phyloP scores from a whole-genome alignment of 2,329 filamentous ascomycete species.

The Fusarium luffae region DNA sequence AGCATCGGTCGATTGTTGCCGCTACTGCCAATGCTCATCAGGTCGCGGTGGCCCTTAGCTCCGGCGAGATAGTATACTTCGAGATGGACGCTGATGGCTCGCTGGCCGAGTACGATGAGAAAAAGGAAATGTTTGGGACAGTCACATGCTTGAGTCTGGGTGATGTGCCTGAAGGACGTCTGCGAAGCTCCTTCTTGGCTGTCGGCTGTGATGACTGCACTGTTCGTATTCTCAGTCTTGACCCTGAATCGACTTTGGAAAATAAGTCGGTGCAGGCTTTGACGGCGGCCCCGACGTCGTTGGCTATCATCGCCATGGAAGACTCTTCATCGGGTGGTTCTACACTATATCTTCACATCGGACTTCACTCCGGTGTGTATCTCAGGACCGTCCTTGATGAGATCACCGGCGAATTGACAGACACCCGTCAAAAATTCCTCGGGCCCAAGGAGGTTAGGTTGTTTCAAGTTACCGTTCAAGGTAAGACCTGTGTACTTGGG shows the following conservation, averaged over 20 bases:
- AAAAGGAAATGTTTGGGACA: slow-evolving; percentile 93
- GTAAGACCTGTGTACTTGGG: slow-evolving; percentile 85
- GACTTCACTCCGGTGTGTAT: slow-evolving; percentile 94
- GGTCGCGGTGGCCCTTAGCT: slow-evolving; percentile 92
- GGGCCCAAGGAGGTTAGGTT: slow-evolving; percentile 90
- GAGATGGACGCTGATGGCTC: slow-evolving; percentile 95
- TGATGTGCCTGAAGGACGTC: slow-evolving; percentile 87
- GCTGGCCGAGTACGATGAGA: slow-evolving; percentile 93
- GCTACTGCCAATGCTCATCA: slow-evolving; percentile 94
- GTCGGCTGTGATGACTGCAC: slow-evolving; percentile 98
- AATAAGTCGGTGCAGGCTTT: slow-evolving; percentile 95
- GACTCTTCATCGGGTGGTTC: slow-evolving; percentile 90
- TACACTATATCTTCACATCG: slow-evolving; percentile 94
- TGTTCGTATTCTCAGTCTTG: slow-evolving; percentile 89
- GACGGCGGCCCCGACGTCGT: slow-evolving; percentile 86
- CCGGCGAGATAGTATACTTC: slow-evolving; percentile 97
- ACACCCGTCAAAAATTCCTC: slow-evolving; percentile 93
- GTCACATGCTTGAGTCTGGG: slow-evolving; percentile 96
- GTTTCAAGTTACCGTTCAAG: slow-evolving; percentile 89
- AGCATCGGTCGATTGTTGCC: slow-evolving; percentile 94
- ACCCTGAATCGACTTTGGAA: slow-evolving; percentile 89
- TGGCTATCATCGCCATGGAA: slow-evolving; percentile 94
- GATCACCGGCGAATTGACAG: slow-evolving; percentile 92
- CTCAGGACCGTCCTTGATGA: slow-evolving; percentile 95
- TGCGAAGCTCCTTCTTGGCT: slow-evolving; percentile 91